Conservation (phyloP, 106 monocot species). For the Xerophyta viscosa region DNA sequence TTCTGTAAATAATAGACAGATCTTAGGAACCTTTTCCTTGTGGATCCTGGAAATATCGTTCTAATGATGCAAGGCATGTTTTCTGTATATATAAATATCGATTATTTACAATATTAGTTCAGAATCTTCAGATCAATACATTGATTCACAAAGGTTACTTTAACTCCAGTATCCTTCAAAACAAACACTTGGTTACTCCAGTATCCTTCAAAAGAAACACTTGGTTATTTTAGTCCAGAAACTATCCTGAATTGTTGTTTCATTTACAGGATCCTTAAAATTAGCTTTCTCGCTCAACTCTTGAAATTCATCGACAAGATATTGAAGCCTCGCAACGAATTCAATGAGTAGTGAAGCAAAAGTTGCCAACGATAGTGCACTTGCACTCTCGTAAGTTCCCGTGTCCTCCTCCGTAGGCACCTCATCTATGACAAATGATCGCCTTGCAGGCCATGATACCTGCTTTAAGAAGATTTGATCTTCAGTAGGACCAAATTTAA, state of each 20-base stretch:
- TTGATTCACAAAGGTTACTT: too few species aligned
- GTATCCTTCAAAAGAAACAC: too few species aligned
- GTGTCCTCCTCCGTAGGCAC: constrained; percentile 27
- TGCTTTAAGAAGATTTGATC: constrained; percentile 15
- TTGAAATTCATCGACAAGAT: constrained; percentile 73
- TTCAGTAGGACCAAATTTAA: constrained; percentile 6
- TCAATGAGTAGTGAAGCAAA: constrained; percentile 92
- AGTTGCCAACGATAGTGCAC: constrained; percentile 84
- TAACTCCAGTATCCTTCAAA: too few species aligned
- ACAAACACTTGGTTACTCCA: too few species aligned
- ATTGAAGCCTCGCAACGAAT: constrained; percentile 90
- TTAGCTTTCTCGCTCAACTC: constrained; percentile 69
- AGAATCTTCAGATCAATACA: too few species aligned
- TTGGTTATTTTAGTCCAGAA: constrained; percentile 23
- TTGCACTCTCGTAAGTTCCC: constrained; percentile 84
- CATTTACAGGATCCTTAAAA: constrained; percentile 54
- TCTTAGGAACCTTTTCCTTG: too few species aligned
- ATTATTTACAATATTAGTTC: too few species aligned
- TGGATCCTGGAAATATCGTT: too few species aligned
- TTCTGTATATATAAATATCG: too few species aligned
- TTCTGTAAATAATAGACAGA: too few species aligned
- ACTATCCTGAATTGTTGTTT: constrained; percentile 15
- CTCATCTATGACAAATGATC: constrained; percentile 25
- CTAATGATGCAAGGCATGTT: too few species aligned
- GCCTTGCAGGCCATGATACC: constrained; percentile 49